phyloP scores from a whole-genome alignment of 306 rosid genomes.

The Begonia peltatifolia region DNA sequence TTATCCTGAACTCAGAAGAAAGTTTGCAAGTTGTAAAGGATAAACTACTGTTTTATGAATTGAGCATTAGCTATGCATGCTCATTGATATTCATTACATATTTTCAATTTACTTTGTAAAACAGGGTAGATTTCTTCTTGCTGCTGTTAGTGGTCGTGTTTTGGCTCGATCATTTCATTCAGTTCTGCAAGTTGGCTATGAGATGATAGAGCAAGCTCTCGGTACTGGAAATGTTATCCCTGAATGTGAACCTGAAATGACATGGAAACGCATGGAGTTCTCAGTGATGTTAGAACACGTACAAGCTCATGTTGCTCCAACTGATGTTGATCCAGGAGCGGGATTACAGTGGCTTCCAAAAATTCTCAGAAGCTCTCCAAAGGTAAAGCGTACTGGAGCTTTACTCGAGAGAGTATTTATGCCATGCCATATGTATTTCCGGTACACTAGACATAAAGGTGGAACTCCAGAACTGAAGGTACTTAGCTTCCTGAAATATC shows the following conservation, averaged over 20 bases:
- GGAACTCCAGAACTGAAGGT: slow-evolving; percentile 96
- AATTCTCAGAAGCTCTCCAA: slow-evolving; percentile 87
- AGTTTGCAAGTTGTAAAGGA: no score
- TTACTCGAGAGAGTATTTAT: slow-evolving; percentile 98
- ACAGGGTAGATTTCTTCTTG: slow-evolving; percentile 98
- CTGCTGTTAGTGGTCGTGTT: slow-evolving; percentile 95
- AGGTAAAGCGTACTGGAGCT: slow-evolving; percentile 99
- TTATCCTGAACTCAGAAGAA: no score
- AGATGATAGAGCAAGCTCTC: slow-evolving; percentile 91
- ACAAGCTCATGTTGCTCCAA: slow-evolving; percentile 99
- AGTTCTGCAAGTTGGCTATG: slow-evolving; percentile 78
- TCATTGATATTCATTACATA: no score
- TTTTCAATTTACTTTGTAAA: slow-evolving; percentile 5
- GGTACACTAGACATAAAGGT: slow-evolving; percentile 92
- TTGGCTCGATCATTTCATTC: slow-evolving; percentile 95
- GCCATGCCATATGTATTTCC: slow-evolving; percentile 96
- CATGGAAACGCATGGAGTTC: slow-evolving; percentile 81
- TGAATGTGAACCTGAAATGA: slow-evolving; percentile 86
- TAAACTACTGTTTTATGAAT: no score
- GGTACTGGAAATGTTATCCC: slow-evolving; percentile 44
- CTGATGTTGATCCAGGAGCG: slow-evolving; percentile 99
- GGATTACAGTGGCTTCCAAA: slow-evolving; percentile 99
- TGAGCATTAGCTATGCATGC: no score
- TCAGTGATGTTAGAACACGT: slow-evolving; percentile 97
- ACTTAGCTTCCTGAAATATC: no score